phyloP scores from a whole-genome alignment of 208 protist genomes.

The Leishmania aethiopica region DNA sequence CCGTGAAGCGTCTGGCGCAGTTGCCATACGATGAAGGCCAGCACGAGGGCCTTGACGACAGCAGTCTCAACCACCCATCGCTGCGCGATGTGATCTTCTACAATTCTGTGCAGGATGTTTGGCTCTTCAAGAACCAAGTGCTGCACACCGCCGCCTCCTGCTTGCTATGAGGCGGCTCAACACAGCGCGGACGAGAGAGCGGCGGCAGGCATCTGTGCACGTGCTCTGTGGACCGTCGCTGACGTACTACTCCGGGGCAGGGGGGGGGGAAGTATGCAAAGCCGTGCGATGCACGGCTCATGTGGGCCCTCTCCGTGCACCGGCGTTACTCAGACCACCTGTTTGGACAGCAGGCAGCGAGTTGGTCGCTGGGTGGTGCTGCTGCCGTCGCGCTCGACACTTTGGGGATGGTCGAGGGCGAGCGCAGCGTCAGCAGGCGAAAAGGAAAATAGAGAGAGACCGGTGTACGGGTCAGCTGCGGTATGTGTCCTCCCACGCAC shows the following conservation, averaged over 20 bases:
- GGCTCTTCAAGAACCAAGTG: slow-evolving; percentile 76
- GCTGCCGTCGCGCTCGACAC: background rate
- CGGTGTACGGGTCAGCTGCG: background rate
- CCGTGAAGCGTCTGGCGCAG: slow-evolving; percentile 61
- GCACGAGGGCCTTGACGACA: slow-evolving; percentile 66
- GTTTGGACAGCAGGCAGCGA: background rate
- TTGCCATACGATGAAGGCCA: slow-evolving; percentile 77
- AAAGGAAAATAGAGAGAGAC: background rate
- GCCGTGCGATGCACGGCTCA: background rate
- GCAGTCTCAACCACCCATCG: slow-evolving; percentile 54
- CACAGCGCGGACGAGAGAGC: background rate
- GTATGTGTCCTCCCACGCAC: background rate
- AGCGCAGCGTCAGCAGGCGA: background rate
- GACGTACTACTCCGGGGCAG: background rate
- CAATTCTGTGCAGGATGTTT: slow-evolving; percentile 82
- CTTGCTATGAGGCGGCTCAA: slow-evolving; percentile 33
- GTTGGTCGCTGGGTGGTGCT: background rate
- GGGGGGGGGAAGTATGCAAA: background rate
- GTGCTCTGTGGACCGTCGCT: background rate
- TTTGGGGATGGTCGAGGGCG: background rate
- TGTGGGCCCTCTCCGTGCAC: background rate
- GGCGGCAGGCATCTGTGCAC: background rate
- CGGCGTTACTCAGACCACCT: background rate
- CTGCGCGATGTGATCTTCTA: slow-evolving; percentile 79
- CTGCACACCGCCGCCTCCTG: slow-evolving; percentile 82